A percentile compares a stretch with the other conserved stretches of the same genome.
These are phyloP conservation scores for Penicillium pulvis DNA, from an alignment of 495 filamentous ascomycete species.

Conservation along the genomic window DNA sequence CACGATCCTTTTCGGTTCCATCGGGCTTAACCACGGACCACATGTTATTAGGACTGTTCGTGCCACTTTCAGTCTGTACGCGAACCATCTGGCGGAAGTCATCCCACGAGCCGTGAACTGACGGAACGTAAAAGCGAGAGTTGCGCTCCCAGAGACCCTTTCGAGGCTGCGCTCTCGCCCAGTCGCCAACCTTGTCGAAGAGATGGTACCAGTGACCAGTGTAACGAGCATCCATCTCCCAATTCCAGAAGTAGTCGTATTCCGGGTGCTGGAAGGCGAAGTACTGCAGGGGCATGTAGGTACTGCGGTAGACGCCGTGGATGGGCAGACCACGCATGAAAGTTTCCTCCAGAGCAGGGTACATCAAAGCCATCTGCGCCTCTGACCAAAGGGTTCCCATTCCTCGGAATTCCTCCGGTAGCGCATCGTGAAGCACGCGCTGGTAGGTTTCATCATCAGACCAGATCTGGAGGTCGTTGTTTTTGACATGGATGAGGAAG, in stretches of 20 bases:
- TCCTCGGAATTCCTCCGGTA: slow-evolving; percentile 85
- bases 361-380: slow-evolving; percentile 84
- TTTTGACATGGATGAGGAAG: slow-evolving; percentile 68
- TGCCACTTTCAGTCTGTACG: slow-evolving; percentile 83
- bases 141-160: slow-evolving; percentile 95
- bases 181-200: slow-evolving; percentile 70
- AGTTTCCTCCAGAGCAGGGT: slow-evolving; percentile 77
- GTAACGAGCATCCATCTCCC: slow-evolving; percentile 97
- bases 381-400: slow-evolving; percentile 92
- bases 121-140: slow-evolving; percentile 86
- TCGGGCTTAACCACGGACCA: slow-evolving; percentile 55
- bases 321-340: slow-evolving; percentile 73
- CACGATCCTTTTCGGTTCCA: slow-evolving; percentile 23
- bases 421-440: slow-evolving; percentile 63
- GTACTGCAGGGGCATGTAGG: slow-evolving; percentile 91
- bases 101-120: slow-evolving; percentile 86
- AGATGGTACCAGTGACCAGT: slow-evolving; percentile 96
- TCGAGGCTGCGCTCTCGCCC: slow-evolving; percentile 81
- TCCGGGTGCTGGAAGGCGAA: slow-evolving; percentile 89
- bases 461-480: slow-evolving; percentile 66
- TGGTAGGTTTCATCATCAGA: slow-evolving; percentile 63
- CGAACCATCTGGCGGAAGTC: slow-evolving; percentile 93
- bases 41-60: slow-evolving; percentile 69
- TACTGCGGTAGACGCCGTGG: slow-evolving; percentile 87
- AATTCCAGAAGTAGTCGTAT: slow-evolving; percentile 97